These are phyloP conservation scores for Linnemannia zychae DNA, from an alignment of 192 early-diverging fungal species.

Conservation along the genomic window DNA sequence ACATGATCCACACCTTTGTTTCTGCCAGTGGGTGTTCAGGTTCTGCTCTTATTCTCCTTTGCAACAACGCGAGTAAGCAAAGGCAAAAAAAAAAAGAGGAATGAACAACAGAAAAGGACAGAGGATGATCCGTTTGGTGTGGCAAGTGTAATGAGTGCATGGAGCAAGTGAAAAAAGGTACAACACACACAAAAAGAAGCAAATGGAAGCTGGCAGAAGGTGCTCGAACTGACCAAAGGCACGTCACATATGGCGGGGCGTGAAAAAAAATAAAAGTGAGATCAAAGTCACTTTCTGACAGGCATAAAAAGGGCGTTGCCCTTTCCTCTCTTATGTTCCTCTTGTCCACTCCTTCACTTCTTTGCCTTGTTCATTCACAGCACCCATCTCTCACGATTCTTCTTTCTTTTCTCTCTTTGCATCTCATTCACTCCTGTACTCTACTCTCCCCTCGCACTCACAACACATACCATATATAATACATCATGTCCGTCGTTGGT, in stretches of 20 bases:
- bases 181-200: too few relatives aligned
- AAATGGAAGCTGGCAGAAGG: neutral
- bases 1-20: too few relatives aligned
- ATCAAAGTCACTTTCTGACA: neutral
- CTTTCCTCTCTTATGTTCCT: neutral
- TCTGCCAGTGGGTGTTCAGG: neutral
- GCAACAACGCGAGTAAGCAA: neutral
- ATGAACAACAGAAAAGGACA: neutral
- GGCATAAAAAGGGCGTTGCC: neutral
- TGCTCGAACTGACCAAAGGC: neutral
- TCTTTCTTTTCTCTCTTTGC: neutral
- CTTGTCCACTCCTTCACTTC: neutral
- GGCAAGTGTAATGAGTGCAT: neutral
- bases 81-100: neutral
- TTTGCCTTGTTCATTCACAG: neutral
- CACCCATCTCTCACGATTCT: constrained; percentile 10
- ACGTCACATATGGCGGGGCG: constrained; percentile 6
- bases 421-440: constrained; percentile 18
- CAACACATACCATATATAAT: constrained; percentile 5
- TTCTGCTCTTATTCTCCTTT: neutral
- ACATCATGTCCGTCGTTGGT: constrained; percentile 56
- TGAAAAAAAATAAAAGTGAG: neutral
- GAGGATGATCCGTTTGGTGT: neutral
- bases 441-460: constrained; percentile 5
- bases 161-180: neutral